Percentiles rank a stretch among this genome's conserved stretches.
Conservation (phyloP, 75 land plant species). For the Cupressus sempervirens region DNA sequence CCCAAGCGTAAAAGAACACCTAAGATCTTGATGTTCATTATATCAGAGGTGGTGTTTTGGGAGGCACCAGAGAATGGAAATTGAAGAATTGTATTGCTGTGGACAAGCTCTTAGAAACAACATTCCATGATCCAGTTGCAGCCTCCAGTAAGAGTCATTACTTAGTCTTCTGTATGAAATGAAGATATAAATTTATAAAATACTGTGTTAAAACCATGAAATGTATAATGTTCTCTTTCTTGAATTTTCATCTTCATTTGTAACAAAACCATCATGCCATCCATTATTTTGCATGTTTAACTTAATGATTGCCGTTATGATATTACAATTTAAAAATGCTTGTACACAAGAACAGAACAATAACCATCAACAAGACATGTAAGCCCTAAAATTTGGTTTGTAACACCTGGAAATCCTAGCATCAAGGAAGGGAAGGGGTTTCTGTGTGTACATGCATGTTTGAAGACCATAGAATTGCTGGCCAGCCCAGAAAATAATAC, state of each 20-base stretch:
- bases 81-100: slow-evolving; percentile 80
- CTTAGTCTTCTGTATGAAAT: not conserved
- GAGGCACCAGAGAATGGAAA: slow-evolving; percentile 48
- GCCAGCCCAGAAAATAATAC: no score
- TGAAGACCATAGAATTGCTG: not conserved
- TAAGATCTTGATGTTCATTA: slow-evolving; percentile 8
- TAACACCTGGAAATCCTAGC: no score
- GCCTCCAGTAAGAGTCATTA: slow-evolving; percentile 67
- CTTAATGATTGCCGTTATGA: not conserved
- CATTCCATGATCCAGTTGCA: slow-evolving; percentile 64
- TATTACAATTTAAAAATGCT: not conserved
- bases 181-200: not conserved
- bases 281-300: not conserved
- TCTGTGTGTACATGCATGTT: not conserved
- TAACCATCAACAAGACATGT: not conserved
- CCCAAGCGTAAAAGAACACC: not conserved
- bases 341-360: not conserved
- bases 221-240: no score
- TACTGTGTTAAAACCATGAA: not conserved
- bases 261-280: not conserved
- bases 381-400: not conserved
- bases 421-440: not conserved
- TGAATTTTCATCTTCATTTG: not conserved
- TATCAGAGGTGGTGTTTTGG: slow-evolving; percentile 46
- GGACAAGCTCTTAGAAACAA: slow-evolving; percentile 56